Conservation (phyloP, 192 early-diverging fungal species). For the Linnemannia zychae region DNA sequence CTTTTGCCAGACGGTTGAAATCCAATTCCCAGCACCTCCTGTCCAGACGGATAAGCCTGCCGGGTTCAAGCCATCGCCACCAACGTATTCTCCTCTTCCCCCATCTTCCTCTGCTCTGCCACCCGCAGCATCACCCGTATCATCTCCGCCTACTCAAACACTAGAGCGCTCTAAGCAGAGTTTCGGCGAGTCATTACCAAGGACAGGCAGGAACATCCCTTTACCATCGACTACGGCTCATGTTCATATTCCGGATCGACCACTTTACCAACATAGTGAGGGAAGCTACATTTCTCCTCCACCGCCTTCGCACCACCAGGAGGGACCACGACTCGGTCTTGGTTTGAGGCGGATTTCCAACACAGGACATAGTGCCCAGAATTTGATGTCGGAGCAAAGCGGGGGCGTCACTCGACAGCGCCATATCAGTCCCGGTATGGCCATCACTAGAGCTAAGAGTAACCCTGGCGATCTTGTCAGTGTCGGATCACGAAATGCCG, state of each 20-base stretch:
- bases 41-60: not conserved
- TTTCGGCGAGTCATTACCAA: not conserved
- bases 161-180: constrained; percentile 2
- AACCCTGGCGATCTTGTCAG: constrained; percentile 38
- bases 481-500: constrained; percentile 14
- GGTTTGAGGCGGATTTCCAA: constrained; percentile 22
- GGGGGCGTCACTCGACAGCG: not conserved
- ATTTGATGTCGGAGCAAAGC: not conserved
- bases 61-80: not conserved
- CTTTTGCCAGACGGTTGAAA: constrained; percentile 44
- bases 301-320: not conserved
- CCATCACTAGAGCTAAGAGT: constrained; percentile 43
- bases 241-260: constrained; percentile 18
- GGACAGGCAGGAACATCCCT: not conserved
- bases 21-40: constrained; percentile 39
- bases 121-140: not conserved
- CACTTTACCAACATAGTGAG: not conserved
- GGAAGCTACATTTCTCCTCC: not conserved
- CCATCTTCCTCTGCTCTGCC: not conserved
- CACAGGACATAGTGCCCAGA: not conserved
- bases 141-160: not conserved
- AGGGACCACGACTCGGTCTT: not conserved
- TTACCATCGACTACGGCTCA: not conserved
- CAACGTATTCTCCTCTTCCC: not conserved
- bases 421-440: constrained; percentile 18